Percentiles rank a stretch among this genome's conserved stretches.
phyloP scores from a whole-genome alignment of 371 early-diverging fungal species.

The Aphelidium insulamus region DNA sequence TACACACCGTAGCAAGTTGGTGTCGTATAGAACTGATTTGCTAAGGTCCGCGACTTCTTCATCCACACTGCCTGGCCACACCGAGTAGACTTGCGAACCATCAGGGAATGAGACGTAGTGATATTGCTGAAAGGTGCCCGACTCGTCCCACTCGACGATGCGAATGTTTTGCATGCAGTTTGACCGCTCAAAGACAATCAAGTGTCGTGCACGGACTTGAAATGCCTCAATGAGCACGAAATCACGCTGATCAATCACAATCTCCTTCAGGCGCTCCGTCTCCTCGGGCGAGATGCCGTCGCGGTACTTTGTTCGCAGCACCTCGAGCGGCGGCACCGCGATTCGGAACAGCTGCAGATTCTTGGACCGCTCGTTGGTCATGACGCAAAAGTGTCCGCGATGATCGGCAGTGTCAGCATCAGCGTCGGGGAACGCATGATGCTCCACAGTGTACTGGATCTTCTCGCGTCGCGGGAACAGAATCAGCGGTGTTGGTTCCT shows the following conservation, averaged over 20 bases:
- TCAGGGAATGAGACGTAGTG: constrained; percentile 35
- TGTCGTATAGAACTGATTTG: constrained; percentile 11
- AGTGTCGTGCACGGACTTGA: constrained; percentile 18
- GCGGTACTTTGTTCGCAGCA: not conserved
- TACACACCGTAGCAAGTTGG: constrained; percentile 9
- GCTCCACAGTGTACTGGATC: constrained; percentile 20
- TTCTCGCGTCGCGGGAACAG: constrained; percentile 20
- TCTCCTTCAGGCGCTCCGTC: constrained; percentile 12
- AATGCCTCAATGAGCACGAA: constrained; percentile 28
- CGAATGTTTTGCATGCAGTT: constrained; percentile 34
- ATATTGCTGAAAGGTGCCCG: constrained; percentile 17
- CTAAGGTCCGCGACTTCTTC: constrained; percentile 21
- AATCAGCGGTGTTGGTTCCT: constrained; percentile 3
- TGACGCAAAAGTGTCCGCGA: constrained; percentile 19
- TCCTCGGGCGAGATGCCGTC: not conserved
- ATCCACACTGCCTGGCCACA: constrained; percentile 14
- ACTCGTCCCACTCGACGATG: constrained; percentile 10
- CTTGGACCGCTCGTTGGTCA: constrained; percentile 24
- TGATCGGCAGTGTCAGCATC: no score
- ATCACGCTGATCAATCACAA: constrained; percentile 23
- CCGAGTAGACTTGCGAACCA: constrained; percentile 23
- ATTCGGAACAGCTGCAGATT: constrained; percentile 27
- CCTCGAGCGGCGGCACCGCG: constrained; percentile 10
- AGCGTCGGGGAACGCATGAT: no score
- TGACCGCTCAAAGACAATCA: constrained; percentile 29